Evolutionary conservation across 2,329 filamentous ascomycete species (phyloP).

Genomic region (Monosporascus sp.): DNA sequence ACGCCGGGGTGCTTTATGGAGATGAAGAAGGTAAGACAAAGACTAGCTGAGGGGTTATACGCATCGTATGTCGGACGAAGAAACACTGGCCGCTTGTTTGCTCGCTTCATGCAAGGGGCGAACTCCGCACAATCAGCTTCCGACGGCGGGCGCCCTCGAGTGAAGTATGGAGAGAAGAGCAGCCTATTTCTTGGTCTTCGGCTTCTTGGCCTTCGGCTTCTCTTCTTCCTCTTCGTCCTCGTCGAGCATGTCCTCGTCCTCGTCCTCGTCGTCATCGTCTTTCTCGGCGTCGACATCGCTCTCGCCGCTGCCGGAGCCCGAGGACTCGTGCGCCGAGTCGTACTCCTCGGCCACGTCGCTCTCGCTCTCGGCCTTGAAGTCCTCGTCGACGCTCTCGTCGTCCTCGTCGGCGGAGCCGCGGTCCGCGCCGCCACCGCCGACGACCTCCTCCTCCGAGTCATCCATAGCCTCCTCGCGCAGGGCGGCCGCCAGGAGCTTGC

Average conservation of each 20-base stretch:
- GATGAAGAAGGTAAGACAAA: too few species aligned
- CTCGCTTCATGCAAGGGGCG: too few species aligned
- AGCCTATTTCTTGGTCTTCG: conserved; percentile 27
- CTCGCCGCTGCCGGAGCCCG: conserved; percentile 64
- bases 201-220: conserved; percentile 40
- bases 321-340: conserved; percentile 86
- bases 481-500: conserved; percentile 72
- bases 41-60: too few species aligned
- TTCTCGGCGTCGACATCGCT: conserved; percentile 52
- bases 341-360: conserved; percentile 96
- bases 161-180: not conserved
- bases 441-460: conserved; percentile 78
- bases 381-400: conserved; percentile 90
- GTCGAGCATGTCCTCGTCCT: conserved; percentile 24
- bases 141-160: too few species aligned
- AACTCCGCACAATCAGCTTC: too few species aligned
- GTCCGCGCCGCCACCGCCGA: conserved; percentile 61
- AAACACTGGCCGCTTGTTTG: too few species aligned
- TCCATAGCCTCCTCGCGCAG: conserved; percentile 79
- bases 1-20: too few species aligned
- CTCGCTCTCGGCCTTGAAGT: conserved; percentile 89
- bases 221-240: conserved; percentile 32
- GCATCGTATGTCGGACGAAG: too few species aligned
- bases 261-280: conserved; percentile 42
- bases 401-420: conserved; percentile 94